Evolutionary conservation across 1,284 basidiomycete genomes (phyloP).

Genomic region (Melampsora larici-populina): DNA sequence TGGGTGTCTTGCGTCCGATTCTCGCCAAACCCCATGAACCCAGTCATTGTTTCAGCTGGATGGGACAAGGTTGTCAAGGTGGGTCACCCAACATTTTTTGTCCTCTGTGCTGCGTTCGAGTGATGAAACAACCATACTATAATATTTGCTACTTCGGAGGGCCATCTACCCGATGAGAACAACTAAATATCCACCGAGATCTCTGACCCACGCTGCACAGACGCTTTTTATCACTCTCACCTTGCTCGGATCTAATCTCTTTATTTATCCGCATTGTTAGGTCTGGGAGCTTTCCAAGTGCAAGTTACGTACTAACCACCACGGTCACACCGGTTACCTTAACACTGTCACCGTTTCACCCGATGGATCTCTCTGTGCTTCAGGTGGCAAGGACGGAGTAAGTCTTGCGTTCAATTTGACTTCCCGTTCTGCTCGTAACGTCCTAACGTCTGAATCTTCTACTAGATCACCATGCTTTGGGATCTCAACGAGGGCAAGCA

Average conservation of each 20-base stretch:
- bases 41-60: conserved; percentile 96
- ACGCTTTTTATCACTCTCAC: background rate
- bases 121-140: conserved; percentile 59
- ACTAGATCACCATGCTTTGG: conserved; percentile 98
- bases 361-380: conserved; percentile 97
- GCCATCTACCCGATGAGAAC: conserved; percentile 65
- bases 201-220: conserved; percentile 60
- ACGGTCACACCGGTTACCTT: conserved; percentile 98
- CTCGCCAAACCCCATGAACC: conserved; percentile 96
- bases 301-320: conserved; percentile 99
- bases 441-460: background rate
- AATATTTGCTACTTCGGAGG: conserved; percentile 82
- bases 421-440: background rate
- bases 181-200: conserved; percentile 69
- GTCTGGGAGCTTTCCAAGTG: conserved; percentile 99
- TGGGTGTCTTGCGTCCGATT: conserved; percentile 99
- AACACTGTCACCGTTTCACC: conserved; percentile 98
- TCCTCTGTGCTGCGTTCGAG: conserved; percentile 28
- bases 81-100: conserved; percentile 54
- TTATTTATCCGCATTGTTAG: conserved; percentile 56
- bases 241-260: conserved; percentile 10
- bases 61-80: conserved; percentile 99
- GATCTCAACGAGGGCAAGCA: conserved; percentile 99
- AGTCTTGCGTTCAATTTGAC: background rate
- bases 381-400: conserved; percentile 91